phyloP scores from a whole-genome alignment of 2,329 filamentous ascomycete genomes.

The Ambrosiella xylebori region DNA sequence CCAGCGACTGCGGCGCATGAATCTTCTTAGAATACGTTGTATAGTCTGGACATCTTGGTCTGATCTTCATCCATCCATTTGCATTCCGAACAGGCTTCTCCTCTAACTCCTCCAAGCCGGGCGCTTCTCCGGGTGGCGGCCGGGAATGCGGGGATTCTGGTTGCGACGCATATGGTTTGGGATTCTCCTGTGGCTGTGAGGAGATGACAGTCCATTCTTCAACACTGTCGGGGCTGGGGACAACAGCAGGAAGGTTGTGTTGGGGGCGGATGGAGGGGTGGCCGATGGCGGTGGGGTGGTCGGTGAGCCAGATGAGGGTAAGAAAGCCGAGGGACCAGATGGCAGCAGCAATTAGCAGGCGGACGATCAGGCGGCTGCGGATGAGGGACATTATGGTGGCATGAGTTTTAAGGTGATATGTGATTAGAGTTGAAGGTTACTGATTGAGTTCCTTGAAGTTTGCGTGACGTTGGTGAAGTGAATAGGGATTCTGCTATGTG shows the following conservation, averaged over 20 bases:
- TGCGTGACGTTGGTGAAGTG: too few species aligned
- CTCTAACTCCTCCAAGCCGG: neutral
- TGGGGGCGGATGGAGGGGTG: neutral
- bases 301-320: neutral
- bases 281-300: neutral
- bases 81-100: neutral
- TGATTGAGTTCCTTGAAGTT: too few species aligned
- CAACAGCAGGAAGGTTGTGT: neutral
- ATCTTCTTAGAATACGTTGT: conserved; percentile 3
- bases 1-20: conserved; percentile 59
- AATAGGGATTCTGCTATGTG: too few species aligned
- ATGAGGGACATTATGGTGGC: neutral
- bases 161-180: neutral
- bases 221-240: neutral
- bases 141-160: neutral
- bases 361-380: neutral
- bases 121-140: neutral
- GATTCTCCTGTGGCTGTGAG: neutral
- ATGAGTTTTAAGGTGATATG: neutral
- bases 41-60: conserved; percentile 11
- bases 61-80: conserved; percentile 5
- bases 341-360: neutral
- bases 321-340: neutral
- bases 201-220: neutral
- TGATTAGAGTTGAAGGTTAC: neutral